These are phyloP conservation scores for Mollisiaceae sp. DNA, from an alignment of 2,329 filamentous ascomycete genomes.

Conservation along the genomic window DNA sequence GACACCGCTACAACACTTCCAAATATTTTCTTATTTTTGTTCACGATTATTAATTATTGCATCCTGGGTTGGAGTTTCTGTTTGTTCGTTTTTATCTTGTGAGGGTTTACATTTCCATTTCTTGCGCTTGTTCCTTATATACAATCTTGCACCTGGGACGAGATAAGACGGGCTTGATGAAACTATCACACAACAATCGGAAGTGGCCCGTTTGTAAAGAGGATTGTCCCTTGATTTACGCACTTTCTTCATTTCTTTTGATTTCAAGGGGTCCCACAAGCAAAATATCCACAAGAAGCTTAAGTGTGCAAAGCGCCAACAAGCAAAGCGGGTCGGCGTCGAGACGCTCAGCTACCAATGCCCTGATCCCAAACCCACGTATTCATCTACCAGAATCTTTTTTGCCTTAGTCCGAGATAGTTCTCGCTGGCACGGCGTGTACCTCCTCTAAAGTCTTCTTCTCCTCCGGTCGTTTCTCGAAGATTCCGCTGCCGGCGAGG, in stretches of 20 bases:
- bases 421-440: conserved; percentile 13
- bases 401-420: conserved; percentile 20
- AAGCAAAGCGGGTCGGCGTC: neutral
- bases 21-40: neutral
- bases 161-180: neutral
- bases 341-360: neutral
- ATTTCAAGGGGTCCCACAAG: neutral
- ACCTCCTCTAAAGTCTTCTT: conserved; percentile 17
- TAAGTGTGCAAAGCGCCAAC: neutral
- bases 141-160: neutral
- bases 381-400: neutral
- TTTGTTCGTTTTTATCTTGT: neutral
- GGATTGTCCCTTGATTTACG: neutral
- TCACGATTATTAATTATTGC: neutral
- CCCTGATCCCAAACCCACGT: neutral
- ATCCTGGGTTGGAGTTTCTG: neutral
- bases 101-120: neutral
- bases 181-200: neutral
- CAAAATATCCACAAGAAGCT: conserved; percentile 6
- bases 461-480: neutral
- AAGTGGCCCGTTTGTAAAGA: neutral
- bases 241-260: conserved; percentile 1
- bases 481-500: neutral
- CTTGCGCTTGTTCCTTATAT: neutral
- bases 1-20: no score